Base-by-base conservation (phyloP, 345 rosid genomes). In the Raphanus raphanistrum region DNA sequence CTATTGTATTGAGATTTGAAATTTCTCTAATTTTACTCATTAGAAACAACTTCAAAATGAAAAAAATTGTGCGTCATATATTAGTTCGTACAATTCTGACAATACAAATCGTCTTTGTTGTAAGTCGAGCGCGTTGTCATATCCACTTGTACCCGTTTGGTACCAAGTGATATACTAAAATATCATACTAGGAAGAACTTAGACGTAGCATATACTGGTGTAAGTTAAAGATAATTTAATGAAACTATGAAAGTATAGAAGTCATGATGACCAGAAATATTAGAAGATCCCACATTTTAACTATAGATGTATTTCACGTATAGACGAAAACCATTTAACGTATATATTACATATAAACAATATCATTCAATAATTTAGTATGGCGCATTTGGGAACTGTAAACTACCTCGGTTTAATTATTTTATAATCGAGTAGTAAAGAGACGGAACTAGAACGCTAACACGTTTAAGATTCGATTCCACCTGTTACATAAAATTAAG, bases 161-260 rank as follows among this genome's bases (percentile, higher is more conserved):
- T 45, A 66, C 71, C 8, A 12, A 48, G 25, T 63, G 25, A 8
- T 7, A 33, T 63, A 31, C 36, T 63, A 31, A 21, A 32, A 21
- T 63, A 63, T 48, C 62, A 73, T 29, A 68, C 72, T 29, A 68
- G 43, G 72, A 28, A 32, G n/a, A 73, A 73, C 48, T 73, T 13
- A 48, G 35, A 65, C 38, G 16, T 26, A 38, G 33, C 31, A 36
- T 17, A 36, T 36, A 8, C 36, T 11, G 31, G 43, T 65, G 10
- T 38, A 65, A 28, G 69, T 65, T 9, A 16, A 35, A 38, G 26
- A 26, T 35, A 27, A 38, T 65, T 32, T 63, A 3, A 4, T 45
- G 54, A 41, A 41, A 41, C 48, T 41, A 28, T 28, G 65, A 29
- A 61, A 54, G 21, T 16, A 16, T 7, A 54, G 29, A 2, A 61